Percentiles rank a stretch among this genome's conserved stretches.
phyloP scores from a whole-genome alignment of 73 alveolate genomes.

The Paramecium sonneborni region DNA sequence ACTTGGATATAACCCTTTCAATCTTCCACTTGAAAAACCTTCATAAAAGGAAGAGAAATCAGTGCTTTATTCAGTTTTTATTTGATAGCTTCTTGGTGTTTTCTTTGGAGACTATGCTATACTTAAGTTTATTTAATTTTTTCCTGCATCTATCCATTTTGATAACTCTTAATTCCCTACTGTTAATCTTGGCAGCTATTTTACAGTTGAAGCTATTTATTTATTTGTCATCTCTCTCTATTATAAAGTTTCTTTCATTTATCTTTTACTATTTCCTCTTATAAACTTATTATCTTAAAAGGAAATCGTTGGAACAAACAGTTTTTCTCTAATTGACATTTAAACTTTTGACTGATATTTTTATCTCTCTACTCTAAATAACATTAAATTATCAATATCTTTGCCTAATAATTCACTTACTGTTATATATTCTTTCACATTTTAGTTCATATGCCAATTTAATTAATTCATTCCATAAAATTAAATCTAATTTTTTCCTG shows the following conservation, averaged over 20 bases:
- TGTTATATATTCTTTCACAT: neutral
- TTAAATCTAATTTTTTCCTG: neutral
- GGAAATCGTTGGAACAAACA: neutral
- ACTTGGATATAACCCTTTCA: conserved; percentile 31
- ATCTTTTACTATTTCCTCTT: neutral
- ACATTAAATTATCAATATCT: conserved; percentile 1
- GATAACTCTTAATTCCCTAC: neutral
- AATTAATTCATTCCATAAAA: neutral
- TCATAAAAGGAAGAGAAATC: neutral
- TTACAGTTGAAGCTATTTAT: neutral
- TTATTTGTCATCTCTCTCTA: neutral
- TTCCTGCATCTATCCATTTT: neutral
- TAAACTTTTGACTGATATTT: neutral
- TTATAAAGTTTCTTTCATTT: neutral
- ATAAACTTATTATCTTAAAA: neutral
- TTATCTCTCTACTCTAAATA: neutral
- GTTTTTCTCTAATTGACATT: neutral
- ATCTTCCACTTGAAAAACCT: conserved; percentile 33
- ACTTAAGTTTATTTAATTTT: neutral
- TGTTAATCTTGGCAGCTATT: neutral
- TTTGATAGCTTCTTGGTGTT: neutral
- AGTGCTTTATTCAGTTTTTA: neutral
- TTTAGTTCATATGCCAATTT: neutral
- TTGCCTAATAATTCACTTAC: neutral
- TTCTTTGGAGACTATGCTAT: neutral